These are phyloP conservation scores for Cyanidioschyzon merolae DNA, from an alignment of 23 red algal genomes.

Conservation along the genomic window DNA sequence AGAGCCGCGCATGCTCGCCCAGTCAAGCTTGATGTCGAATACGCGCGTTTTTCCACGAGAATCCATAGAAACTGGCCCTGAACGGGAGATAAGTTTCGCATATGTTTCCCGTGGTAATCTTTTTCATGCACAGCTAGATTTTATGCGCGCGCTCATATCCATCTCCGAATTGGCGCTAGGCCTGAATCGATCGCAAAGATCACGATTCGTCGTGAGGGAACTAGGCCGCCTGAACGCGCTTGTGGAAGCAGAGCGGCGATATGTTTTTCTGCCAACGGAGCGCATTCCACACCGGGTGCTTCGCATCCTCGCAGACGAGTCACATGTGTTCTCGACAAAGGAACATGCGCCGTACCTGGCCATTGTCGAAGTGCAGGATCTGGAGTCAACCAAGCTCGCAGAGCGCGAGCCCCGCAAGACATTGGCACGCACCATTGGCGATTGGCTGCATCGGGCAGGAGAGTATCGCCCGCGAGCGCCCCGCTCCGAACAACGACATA, in stretches of 20 bases:
- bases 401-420: background rate
- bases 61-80: background rate
- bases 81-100: background rate
- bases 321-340: conserved; percentile 85
- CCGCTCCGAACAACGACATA: background rate
- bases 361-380: conserved; percentile 73
- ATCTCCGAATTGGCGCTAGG: conserved; percentile 7
- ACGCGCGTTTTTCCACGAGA: too few species aligned
- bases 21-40: too few species aligned
- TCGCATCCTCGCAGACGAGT: conserved; percentile 70
- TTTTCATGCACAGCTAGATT: conserved; percentile 96
- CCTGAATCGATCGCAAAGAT: background rate
- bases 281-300: conserved; percentile 59
- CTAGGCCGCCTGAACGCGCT: conserved; percentile 4
- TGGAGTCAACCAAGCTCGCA: conserved; percentile 4
- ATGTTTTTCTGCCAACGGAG: conserved; percentile 17
- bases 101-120: conserved; percentile 33
- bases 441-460: background rate
- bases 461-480: background rate
- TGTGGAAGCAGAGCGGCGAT: background rate
- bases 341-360: conserved; percentile 80
- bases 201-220: background rate
- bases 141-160: conserved; percentile 62
- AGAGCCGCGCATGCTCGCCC: too few species aligned
- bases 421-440: background rate